A percentile compares a stretch with the other conserved stretches of the same genome.
phyloP scores from a whole-genome alignment of 176 grass and related monocot species.

The Bromus sterilis region DNA sequence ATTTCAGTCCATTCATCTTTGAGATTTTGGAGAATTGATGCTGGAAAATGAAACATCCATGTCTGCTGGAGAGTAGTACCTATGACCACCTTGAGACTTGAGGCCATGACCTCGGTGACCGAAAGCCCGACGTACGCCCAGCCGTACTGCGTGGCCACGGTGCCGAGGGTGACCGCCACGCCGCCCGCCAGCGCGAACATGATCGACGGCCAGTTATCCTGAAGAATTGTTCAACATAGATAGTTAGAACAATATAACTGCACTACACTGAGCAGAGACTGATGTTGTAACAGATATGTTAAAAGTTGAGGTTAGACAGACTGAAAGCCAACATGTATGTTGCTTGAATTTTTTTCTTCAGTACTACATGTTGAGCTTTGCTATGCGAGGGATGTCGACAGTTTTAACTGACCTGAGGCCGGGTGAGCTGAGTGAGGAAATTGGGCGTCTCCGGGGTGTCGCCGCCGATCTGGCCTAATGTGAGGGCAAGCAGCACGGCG shows the following conservation, averaged over 20 bases:
- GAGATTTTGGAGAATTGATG: neutral
- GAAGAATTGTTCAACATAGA: neutral
- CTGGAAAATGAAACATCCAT: neutral
- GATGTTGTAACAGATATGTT: neutral
- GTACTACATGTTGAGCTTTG: neutral
- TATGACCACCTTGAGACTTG: conserved; percentile 88
- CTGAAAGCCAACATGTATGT: neutral
- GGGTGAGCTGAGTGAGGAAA: conserved; percentile 78
- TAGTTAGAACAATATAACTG: neutral
- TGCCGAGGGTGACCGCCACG: conserved; percentile 73
- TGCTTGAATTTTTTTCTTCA: neutral
- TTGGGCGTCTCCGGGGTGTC: conserved; percentile 58
- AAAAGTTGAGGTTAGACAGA: neutral
- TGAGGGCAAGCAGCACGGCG: conserved; percentile 65
- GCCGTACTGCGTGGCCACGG: conserved; percentile 83
- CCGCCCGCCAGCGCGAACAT: conserved; percentile 77
- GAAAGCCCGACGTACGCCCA: conserved; percentile 89
- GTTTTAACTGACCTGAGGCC: neutral
- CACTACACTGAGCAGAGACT: neutral
- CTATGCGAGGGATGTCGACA: neutral
- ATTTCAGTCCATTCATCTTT: neutral
- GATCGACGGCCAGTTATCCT: conserved; percentile 81
- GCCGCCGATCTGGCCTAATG: conserved; percentile 67
- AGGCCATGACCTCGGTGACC: conserved; percentile 87
- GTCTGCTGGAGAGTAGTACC: conserved; percentile 35